A percentile compares a stretch with the other conserved stretches of the same genome.
phyloP scores from a whole-genome alignment of 164 flowering plant genomes.

The Berberis vulgaris region DNA sequence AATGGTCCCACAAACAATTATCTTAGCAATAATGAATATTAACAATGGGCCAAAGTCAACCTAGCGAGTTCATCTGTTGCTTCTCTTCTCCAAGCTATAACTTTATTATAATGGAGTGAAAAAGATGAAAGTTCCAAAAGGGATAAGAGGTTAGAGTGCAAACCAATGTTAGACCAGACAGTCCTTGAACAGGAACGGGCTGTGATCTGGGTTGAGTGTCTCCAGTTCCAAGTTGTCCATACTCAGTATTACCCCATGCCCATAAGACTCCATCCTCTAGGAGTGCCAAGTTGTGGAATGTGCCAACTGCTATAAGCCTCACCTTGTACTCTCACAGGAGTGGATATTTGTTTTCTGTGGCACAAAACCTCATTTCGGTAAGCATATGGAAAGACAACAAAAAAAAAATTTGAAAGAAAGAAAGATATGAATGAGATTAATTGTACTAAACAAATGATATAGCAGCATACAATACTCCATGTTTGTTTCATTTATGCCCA shows the following conservation, averaged over 20 bases:
- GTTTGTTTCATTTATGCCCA: too few relatives aligned
- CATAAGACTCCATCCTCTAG: slow-evolving; percentile 73
- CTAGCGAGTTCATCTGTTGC: too few relatives aligned
- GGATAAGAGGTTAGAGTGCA: slow-evolving; percentile 12
- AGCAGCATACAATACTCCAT: too few relatives aligned
- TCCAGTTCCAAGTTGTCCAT: slow-evolving; percentile 98
- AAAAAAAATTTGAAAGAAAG: too few relatives aligned
- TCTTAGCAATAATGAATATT: too few relatives aligned
- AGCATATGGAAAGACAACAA: not conserved
- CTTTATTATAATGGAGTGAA: not conserved
- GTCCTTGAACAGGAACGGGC: slow-evolving; percentile 84
- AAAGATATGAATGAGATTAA: too few relatives aligned
- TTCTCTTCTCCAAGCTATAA: too few relatives aligned
- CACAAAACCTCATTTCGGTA: not conserved
- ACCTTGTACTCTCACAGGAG: slow-evolving; percentile 93
- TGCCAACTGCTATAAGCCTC: slow-evolving; percentile 84
- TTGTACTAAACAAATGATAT: too few relatives aligned
- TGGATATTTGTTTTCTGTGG: slow-evolving; percentile 81
- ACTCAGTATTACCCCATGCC: slow-evolving; percentile 99
- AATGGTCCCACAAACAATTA: too few relatives aligned
- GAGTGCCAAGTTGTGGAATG: slow-evolving; percentile 97
- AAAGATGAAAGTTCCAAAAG: not conserved
- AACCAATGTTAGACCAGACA: slow-evolving; percentile 80
- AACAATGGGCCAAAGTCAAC: too few relatives aligned
- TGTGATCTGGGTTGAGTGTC: slow-evolving; percentile 98